Evolutionary conservation across 1,139 yeast genomes (phyloP).

Genomic region (Pichia sp.): DNA sequence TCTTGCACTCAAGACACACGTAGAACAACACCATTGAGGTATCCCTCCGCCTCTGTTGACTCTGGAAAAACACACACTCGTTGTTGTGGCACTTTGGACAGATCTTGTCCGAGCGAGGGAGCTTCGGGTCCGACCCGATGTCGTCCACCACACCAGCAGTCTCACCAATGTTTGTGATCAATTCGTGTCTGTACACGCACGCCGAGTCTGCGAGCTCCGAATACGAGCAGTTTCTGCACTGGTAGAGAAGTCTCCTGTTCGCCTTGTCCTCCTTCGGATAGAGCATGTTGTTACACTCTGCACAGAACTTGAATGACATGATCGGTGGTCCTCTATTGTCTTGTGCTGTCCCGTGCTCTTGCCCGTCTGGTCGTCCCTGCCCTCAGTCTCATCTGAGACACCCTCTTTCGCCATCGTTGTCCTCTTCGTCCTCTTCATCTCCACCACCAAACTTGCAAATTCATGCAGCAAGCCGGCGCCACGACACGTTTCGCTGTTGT

Average conservation of each 20-base stretch:
- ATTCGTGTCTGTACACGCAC: constrained; percentile 87
- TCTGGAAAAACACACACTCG: constrained; percentile 94
- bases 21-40: constrained; percentile 94
- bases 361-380: background rate
- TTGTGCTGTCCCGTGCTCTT: background rate
- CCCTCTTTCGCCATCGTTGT: background rate
- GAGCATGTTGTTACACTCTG: constrained; percentile 95
- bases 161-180: constrained; percentile 84
- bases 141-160: constrained; percentile 98
- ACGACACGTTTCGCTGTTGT: background rate
- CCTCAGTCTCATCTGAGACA: background rate
- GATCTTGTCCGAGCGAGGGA: constrained; percentile 89
- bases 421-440: background rate
- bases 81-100: constrained; percentile 86
- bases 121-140: constrained; percentile 92
- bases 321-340: constrained; percentile 4
- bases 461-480: background rate
- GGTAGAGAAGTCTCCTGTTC: constrained; percentile 67
- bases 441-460: background rate
- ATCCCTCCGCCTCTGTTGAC: constrained; percentile 91
- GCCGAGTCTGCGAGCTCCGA: constrained; percentile 89
- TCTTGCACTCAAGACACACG: constrained; percentile 84
- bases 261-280: constrained; percentile 95
- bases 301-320: constrained; percentile 90
- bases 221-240: constrained; percentile 93